Evolutionary conservation across 2,329 filamentous ascomycete genomes (phyloP).

Genomic region (Ophiostoma fasciatum): DNA sequence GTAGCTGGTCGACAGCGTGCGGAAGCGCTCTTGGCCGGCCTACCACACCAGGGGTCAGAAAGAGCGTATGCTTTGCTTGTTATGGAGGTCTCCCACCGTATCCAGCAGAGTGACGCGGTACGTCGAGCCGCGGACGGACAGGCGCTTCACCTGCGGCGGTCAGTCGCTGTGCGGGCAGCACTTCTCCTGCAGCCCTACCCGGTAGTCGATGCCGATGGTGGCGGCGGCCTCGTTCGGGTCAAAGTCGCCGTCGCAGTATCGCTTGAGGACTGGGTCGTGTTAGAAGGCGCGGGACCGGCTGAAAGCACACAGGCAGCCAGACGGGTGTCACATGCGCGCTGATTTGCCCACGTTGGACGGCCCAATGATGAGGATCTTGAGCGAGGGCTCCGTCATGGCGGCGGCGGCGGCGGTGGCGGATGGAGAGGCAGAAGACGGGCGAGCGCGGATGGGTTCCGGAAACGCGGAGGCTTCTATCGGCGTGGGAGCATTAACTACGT

Average conservation of each 20-base stretch:
- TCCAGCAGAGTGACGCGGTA: constrained; percentile 39
- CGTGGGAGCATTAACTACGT: no score
- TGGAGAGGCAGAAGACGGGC: background rate
- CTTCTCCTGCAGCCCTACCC: constrained; percentile 23
- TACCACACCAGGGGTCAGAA: constrained; percentile 10
- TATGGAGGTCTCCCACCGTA: constrained; percentile 25
- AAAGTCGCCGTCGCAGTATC: constrained; percentile 43
- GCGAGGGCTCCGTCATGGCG: constrained; percentile 24
- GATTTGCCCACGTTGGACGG: constrained; percentile 42
- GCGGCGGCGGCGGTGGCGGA: no score
- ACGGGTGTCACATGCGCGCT: constrained; percentile 35
- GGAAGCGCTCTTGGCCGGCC: constrained; percentile 33
- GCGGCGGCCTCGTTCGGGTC: constrained; percentile 38
- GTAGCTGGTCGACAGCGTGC: constrained; percentile 34
- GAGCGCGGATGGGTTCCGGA: background rate
- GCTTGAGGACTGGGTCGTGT: constrained; percentile 37
- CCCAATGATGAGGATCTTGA: constrained; percentile 41
- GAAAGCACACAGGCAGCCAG: no score
- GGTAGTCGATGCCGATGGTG: constrained; percentile 43
- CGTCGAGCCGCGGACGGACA: constrained; percentile 34
- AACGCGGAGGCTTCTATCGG: background rate
- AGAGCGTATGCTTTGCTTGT: no score
- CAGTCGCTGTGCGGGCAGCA: no score
- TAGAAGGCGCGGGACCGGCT: no score
- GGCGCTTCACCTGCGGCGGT: constrained; percentile 31